Percentiles rank a stretch among this genome's conserved stretches.
Conservation (phyloP, 306 rosid genomes). For the Glycine tomentella region DNA sequence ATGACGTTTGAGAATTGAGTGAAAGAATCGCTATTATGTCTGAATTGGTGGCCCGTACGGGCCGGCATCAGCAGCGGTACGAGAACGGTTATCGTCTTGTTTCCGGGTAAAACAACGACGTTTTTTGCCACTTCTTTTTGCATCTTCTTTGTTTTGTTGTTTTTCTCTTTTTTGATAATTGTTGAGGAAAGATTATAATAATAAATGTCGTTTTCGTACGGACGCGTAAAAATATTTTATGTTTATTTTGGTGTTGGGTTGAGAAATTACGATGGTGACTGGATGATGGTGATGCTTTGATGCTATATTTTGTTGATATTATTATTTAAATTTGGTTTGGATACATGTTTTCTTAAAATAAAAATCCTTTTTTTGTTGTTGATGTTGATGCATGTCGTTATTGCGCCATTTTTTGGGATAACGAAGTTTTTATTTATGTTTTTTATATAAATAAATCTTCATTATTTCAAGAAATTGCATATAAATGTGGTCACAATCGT, state of each 20-base stretch:
- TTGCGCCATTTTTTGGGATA: not conserved
- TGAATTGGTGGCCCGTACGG: conserved; percentile 90
- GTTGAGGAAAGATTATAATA: not conserved
- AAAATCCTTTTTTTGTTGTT: not conserved
- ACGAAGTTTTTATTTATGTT: not conserved
- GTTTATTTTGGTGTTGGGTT: not conserved
- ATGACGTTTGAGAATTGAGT: conserved; percentile 13
- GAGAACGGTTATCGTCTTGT: conserved; percentile 84
- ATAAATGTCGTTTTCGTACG: conserved; percentile 44
- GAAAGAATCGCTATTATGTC: conserved; percentile 57
- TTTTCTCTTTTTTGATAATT: not conserved
- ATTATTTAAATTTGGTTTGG: not conserved
- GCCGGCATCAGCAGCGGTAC: conserved; percentile 86
- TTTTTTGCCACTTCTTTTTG: not conserved
- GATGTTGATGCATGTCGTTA: conserved; percentile 26
- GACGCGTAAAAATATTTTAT: not conserved
- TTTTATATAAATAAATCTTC: not conserved
- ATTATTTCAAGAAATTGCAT: not conserved
- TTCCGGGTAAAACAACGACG: conserved; percentile 61
- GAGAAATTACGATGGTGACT: conserved; percentile 7
- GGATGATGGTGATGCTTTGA: conserved; percentile 39
- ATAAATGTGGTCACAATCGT: not conserved
- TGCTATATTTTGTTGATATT: not conserved
- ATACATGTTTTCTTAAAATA: not conserved
- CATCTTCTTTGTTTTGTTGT: not conserved